Evolutionary conservation across 2,329 filamentous ascomycete species (phyloP), one percentile per base, ranked within the genome.

Genomic region (Ophiostoma ulmi): DNA sequence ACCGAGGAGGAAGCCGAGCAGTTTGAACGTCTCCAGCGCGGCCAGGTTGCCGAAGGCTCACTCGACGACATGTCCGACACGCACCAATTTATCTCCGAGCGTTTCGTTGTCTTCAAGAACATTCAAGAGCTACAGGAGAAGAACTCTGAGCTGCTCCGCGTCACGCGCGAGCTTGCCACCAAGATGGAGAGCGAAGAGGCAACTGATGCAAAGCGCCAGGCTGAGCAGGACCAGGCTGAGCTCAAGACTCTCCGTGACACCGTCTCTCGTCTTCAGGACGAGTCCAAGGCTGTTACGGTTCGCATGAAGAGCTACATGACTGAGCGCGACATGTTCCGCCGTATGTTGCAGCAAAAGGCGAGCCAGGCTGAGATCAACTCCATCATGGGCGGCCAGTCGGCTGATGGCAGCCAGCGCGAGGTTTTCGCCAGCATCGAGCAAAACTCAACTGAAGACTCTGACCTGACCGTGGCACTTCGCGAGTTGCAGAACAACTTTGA

Each of bases 281-380:
- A 97, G 78, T 88, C 97, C 69, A 88, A 90, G 75, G 91, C 91
- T 14, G 90, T 97, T 74, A 88, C 91, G 63, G 88, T 91, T 39
- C 92, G 94, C 71, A 91, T 93, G 74, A 92, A 97, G 82, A 97
- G 92, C 78, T 97, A 97, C 79, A 93, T 95, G 78, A 92, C 93
- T 76, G 95, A 99, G 81, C 90, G 95, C 73, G 94, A 99, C 78
- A 97, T 97, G 88, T 98, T 97, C 89, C 90, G 94, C 31, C 93
- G 94, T 69, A 94, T 98, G 83, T 86, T 97, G 39, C 91, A 94
- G 75, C 91, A 95, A 73, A 79, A 89, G 81, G 78, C 84, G 77
- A 76, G 86, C 77, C 77, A 86, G 78, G 84, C 82, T 14, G 90
- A 93, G 72, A 83, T 90, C 61, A 85, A 86, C 20, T 89, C 89